A percentile compares a stretch with the other conserved stretches of the same genome.
These are phyloP conservation scores for Colletotrichum gloeosporioides DNA, from an alignment of 2,329 filamentous ascomycete species.

Conservation along the genomic window DNA sequence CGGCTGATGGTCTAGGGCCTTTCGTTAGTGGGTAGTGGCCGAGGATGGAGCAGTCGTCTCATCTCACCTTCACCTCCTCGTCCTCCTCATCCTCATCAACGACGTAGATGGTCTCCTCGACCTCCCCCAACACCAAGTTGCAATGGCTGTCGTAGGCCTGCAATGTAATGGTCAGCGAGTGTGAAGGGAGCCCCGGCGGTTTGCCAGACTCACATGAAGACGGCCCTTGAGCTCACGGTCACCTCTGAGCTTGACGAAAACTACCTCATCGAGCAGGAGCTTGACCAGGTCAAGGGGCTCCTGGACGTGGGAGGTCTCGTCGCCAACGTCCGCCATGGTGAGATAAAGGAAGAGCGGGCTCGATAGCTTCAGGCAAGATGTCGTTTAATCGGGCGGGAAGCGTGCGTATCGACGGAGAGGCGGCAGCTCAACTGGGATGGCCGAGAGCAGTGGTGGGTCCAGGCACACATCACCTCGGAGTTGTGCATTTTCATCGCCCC, in stretches of 20 bases:
- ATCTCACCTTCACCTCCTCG: constrained; percentile 73
- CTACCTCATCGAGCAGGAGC: constrained; percentile 91
- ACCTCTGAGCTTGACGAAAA: constrained; percentile 95
- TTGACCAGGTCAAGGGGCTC: constrained; percentile 97
- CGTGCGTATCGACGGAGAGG: background rate
- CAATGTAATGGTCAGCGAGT: background rate
- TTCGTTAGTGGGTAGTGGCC: background rate
- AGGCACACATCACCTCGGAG: background rate
- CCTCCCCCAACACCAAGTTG: constrained; percentile 94
- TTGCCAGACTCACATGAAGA: constrained; percentile 75
- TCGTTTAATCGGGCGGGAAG: background rate
- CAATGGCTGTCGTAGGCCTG: constrained; percentile 99
- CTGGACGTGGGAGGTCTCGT: constrained; percentile 74
- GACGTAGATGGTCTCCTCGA: constrained; percentile 95
- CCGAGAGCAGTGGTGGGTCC: constrained; percentile 12
- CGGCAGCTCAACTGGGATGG: constrained; percentile 9
- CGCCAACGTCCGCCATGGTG: constrained; percentile 83
- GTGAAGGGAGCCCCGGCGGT: constrained; percentile 18
- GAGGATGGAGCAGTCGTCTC: background rate
- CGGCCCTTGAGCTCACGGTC: constrained; percentile 95
- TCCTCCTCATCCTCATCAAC: constrained; percentile 88
- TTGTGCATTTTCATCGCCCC: constrained; percentile 6
- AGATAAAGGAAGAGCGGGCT: background rate
- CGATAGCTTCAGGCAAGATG: background rate
- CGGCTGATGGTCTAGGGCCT: constrained; percentile 83